A percentile compares a stretch with the other conserved stretches of the same genome.
Conservation (phyloP, 805 yeast genomes). For the Saturnispora dispora region DNA sequence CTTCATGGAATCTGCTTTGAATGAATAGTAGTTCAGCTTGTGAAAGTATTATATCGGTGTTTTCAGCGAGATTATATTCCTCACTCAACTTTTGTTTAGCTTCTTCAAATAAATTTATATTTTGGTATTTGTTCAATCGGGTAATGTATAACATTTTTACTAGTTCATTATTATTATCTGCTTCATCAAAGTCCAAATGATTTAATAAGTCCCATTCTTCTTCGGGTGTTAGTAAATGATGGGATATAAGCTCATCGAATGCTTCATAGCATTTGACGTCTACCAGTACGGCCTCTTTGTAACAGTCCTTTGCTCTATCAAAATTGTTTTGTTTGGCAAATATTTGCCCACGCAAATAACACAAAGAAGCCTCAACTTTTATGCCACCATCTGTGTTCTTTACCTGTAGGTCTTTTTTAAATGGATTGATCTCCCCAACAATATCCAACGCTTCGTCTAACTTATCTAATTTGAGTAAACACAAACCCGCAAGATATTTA, state of each 20-base stretch:
- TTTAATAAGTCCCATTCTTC: conserved; percentile 81
- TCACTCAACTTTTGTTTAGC: conserved; percentile 59
- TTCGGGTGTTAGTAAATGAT: conserved; percentile 66
- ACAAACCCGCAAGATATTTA: conserved; percentile 68
- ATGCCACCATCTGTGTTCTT: conserved; percentile 71
- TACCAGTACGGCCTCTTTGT: conserved; percentile 73
- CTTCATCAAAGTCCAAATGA: conserved; percentile 55
- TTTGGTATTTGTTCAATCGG: conserved; percentile 62
- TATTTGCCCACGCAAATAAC: conserved; percentile 75
- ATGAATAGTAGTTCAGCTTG: conserved; percentile 62
- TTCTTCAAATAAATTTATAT: conserved; percentile 48
- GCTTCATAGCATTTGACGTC: conserved; percentile 94
- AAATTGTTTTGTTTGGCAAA: conserved; percentile 77
- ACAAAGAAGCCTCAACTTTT: conserved; percentile 77
- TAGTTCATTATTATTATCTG: conserved; percentile 74
- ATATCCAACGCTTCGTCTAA: conserved; percentile 87
- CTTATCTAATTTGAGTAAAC: conserved; percentile 58
- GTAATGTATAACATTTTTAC: conserved; percentile 70
- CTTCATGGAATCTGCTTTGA: conserved; percentile 71
- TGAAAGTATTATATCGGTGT: conserved; percentile 59
- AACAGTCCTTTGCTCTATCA: conserved; percentile 78
- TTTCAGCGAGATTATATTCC: conserved; percentile 61
- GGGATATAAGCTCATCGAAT: conserved; percentile 63
- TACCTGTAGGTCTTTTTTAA: conserved; percentile 30
- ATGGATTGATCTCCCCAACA: conserved; percentile 77